These are phyloP conservation scores for Cinchona pubescens DNA, from an alignment of 257 asterid genomes.

Conservation along the genomic window DNA sequence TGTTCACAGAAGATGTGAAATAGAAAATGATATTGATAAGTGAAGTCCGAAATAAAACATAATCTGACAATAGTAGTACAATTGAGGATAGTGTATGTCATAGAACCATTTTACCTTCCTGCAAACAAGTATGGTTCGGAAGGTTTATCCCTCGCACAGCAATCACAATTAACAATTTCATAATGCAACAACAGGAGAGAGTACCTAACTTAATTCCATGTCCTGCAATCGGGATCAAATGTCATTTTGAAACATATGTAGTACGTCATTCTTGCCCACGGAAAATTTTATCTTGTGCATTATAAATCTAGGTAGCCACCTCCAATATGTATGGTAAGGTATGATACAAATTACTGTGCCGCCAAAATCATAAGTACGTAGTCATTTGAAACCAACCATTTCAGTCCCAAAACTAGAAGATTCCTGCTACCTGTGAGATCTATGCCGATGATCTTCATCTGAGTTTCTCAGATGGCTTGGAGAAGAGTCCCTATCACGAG, in stretches of 20 bases:
- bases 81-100: neutral
- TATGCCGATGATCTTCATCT: slow-evolving; percentile 16
- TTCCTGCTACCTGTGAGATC: slow-evolving; percentile 20
- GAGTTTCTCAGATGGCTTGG: neutral
- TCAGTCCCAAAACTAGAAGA: neutral
- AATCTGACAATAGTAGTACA: neutral
- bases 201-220: neutral
- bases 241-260: neutral
- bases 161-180: neutral
- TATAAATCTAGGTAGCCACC: neutral
- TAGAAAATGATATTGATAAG: neutral
- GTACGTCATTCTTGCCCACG: neutral
- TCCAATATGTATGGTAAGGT: neutral
- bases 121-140: neutral
- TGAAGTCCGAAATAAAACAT: neutral
- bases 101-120: neutral
- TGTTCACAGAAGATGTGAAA: neutral
- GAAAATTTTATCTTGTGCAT: neutral
- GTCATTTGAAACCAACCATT: neutral
- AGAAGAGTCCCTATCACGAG: slow-evolving; percentile 12
- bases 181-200: neutral
- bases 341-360: too few relatives aligned
- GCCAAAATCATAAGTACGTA: neutral
- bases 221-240: neutral
- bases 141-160: neutral